Evolutionary conservation across 768 basidiomycete genomes (phyloP).

Genomic region (Fomitopsis pulvina): DNA sequence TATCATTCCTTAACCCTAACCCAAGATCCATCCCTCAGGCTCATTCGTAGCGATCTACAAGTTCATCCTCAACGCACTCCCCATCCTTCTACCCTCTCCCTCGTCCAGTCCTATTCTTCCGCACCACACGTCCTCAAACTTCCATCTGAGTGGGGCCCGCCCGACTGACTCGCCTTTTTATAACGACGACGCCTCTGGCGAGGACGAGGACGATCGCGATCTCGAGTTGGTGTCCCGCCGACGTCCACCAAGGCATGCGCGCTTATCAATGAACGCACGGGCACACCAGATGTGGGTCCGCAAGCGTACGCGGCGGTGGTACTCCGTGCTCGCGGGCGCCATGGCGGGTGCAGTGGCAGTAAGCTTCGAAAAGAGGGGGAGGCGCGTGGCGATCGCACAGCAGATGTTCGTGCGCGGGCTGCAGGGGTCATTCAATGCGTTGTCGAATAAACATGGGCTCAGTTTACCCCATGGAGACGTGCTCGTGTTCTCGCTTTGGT

Average conservation of each 20-base stretch:
- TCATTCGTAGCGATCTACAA: slow-evolving; percentile 78
- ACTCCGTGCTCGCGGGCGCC: slow-evolving; percentile 73
- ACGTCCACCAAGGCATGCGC: slow-evolving; percentile 26
- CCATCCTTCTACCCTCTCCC: slow-evolving; percentile 52
- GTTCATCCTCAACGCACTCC: slow-evolving; percentile 69
- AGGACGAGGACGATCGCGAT: slow-evolving; percentile 14
- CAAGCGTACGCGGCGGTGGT: slow-evolving; percentile 70
- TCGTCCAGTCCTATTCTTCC: slow-evolving; percentile 25
- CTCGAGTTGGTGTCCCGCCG: slow-evolving; percentile 4
- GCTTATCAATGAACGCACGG: slow-evolving; percentile 55
- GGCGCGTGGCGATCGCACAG: slow-evolving; percentile 68
- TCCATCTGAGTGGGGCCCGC: slow-evolving; percentile 11
- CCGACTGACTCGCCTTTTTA: slow-evolving; percentile 8
- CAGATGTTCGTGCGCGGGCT: slow-evolving; percentile 91
- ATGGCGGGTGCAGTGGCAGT: slow-evolving; percentile 69
- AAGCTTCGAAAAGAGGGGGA: slow-evolving; percentile 64
- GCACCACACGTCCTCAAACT: slow-evolving; percentile 16
- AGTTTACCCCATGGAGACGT: slow-evolving; percentile 79
- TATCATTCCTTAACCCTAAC: not conserved
- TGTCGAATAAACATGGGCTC: slow-evolving; percentile 59
- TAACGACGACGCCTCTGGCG: slow-evolving; percentile 16
- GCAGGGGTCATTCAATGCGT: slow-evolving; percentile 84
- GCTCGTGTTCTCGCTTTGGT: slow-evolving; percentile 75
- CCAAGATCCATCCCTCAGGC: slow-evolving; percentile 31
- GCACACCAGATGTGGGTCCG: slow-evolving; percentile 57